A percentile compares a stretch with the other conserved stretches of the same genome.
Conservation (phyloP, 768 basidiomycete species). For the Termitomyces bulborhizus region DNA sequence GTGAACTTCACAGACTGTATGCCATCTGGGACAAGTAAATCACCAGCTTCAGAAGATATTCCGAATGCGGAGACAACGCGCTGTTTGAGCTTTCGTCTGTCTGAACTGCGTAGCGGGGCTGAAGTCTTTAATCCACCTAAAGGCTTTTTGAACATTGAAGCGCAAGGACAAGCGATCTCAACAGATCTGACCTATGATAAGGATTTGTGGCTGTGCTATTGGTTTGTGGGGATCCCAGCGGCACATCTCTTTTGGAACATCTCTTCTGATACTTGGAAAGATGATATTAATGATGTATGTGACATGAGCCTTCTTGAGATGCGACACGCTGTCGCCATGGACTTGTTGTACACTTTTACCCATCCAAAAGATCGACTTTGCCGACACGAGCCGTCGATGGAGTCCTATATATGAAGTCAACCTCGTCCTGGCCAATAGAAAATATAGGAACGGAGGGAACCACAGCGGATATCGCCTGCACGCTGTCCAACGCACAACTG, state of each 20-base stretch:
- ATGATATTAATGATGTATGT: too few relatives aligned
- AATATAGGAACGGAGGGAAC: too few relatives aligned
- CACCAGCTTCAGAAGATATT: constrained; percentile 51
- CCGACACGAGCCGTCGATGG: constrained; percentile 21
- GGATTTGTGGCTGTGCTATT: constrained; percentile 14
- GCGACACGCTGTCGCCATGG: constrained; percentile 11
- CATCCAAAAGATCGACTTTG: constrained; percentile 28
- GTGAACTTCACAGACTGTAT: constrained; percentile 61
- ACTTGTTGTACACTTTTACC: constrained; percentile 17
- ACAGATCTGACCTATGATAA: constrained; percentile 1
- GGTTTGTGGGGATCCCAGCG: too few relatives aligned
- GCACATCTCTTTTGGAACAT: too few relatives aligned
- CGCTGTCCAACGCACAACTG: too few relatives aligned
- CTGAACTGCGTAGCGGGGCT: constrained; percentile 68
- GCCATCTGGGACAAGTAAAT: constrained; percentile 69
- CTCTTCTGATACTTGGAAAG: too few relatives aligned
- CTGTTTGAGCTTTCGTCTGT: constrained; percentile 66
- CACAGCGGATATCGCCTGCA: too few relatives aligned
- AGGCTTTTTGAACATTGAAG: constrained; percentile 75
- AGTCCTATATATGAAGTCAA: constrained; percentile 24
- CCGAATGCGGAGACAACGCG: constrained; percentile 43
- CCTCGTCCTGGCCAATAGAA: constrained; percentile 20
- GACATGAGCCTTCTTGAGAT: too few relatives aligned
- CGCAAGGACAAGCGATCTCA: neutral
- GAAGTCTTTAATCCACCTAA: constrained; percentile 64